Conservation (phyloP, 371 early-diverging fungal genomes). For the Rhizopus sp. region DNA sequence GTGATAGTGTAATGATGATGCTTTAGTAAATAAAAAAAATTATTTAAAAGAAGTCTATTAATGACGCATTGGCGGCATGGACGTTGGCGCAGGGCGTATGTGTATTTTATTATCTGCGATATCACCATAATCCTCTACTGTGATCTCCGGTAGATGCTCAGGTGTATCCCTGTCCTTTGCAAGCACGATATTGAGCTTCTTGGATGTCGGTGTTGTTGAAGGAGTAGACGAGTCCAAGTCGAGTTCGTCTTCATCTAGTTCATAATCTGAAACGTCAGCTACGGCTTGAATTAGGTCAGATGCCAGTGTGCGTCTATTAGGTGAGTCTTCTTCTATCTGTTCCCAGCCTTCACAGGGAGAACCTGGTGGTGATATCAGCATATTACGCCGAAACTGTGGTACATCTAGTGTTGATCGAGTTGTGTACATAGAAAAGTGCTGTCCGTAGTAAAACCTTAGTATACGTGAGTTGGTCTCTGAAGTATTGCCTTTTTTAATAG, state of each 20-base stretch:
- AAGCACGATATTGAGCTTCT: conserved; percentile 24
- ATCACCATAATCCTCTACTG: conserved; percentile 63
- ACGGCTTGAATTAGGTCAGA: conserved; percentile 69
- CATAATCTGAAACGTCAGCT: conserved; percentile 43
- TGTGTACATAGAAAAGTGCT: conserved; percentile 58
- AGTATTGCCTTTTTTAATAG: neutral
- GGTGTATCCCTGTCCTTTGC: conserved; percentile 34
- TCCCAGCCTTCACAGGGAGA: conserved; percentile 82
- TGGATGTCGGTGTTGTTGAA: conserved; percentile 3
- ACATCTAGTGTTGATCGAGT: conserved; percentile 54
- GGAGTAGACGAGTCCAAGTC: conserved; percentile 27
- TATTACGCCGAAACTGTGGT: conserved; percentile 71
- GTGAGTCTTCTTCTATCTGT: conserved; percentile 72
- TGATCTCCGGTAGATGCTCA: conserved; percentile 53
- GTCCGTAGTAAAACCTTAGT: conserved; percentile 55
- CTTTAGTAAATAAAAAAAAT: neutral
- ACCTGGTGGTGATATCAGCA: conserved; percentile 84
- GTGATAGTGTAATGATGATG: too few relatives aligned
- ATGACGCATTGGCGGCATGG: conserved; percentile 31
- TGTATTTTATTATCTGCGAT: conserved; percentile 4
- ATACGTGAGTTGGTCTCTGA: neutral
- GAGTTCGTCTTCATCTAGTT: conserved; percentile 47
- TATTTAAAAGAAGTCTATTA: neutral
- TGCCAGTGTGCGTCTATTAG: conserved; percentile 69
- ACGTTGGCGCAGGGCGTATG: conserved; percentile 22